phyloP scores from a whole-genome alignment of 2,329 filamentous ascomycete genomes.

The Phaeosphaeriaceae sp. region DNA sequence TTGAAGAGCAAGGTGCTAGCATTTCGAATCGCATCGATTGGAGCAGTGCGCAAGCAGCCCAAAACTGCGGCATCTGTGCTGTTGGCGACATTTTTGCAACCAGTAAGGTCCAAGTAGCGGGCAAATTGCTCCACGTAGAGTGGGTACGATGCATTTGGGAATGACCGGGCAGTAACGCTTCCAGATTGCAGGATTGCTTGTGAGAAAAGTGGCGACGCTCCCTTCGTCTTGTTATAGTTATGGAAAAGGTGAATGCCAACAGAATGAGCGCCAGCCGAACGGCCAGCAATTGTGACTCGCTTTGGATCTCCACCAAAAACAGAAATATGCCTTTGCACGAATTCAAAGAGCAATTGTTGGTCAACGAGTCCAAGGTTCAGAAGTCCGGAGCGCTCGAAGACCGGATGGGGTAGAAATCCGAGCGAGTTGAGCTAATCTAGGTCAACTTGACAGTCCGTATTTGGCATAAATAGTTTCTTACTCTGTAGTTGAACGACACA shows the following conservation, averaged over 20 bases:
- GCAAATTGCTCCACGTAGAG: constrained; percentile 36
- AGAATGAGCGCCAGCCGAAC: constrained; percentile 44
- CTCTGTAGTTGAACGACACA: constrained; percentile 39
- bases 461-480: background rate
- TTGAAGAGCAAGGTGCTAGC: constrained; percentile 42
- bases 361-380: constrained; percentile 37
- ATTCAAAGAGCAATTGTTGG: constrained; percentile 36
- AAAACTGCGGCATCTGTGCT: constrained; percentile 42
- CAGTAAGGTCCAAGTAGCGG: constrained; percentile 21
- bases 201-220: constrained; percentile 29
- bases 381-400: constrained; percentile 32
- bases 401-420: constrained; percentile 32
- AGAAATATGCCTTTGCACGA: constrained; percentile 48
- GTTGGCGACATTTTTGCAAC: constrained; percentile 23
- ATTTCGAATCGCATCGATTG: constrained; percentile 46
- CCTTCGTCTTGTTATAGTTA: constrained; percentile 34
- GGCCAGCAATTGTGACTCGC: constrained; percentile 48
- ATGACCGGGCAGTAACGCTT: constrained; percentile 33
- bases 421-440: constrained; percentile 25
- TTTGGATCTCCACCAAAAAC: constrained; percentile 48
- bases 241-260: constrained; percentile 38
- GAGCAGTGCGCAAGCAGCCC: constrained; percentile 47
- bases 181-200: constrained; percentile 37
- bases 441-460: background rate
- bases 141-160: constrained; percentile 36